These are phyloP conservation scores for Prunus armeniaca DNA, from an alignment of 306 rosid species.

Conservation along the genomic window DNA sequence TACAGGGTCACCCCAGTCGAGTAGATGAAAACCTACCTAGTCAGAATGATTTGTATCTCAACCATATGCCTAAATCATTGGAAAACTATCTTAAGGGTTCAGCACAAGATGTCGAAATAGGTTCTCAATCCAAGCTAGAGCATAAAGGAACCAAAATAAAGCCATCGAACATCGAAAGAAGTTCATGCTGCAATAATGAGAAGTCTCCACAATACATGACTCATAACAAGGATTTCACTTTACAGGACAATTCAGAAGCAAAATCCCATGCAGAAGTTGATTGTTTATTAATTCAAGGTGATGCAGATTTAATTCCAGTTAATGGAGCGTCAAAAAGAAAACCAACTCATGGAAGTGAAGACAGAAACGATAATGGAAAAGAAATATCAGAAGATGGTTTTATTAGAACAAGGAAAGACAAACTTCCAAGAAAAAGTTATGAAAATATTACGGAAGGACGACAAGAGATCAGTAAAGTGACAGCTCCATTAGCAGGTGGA, in stretches of 20 bases:
- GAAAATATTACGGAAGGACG: conserved; percentile 34
- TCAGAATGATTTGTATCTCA: background rate
- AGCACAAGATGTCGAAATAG: conserved; percentile 18
- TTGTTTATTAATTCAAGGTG: background rate
- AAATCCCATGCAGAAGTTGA: conserved; percentile 25
- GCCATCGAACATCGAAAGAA: conserved; percentile 12
- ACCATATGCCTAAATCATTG: conserved; percentile 6
- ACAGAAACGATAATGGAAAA: conserved; percentile 34
- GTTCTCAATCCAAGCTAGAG: background rate
- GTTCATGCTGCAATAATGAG: conserved; percentile 4
- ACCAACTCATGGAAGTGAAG: conserved; percentile 28
- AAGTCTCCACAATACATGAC: conserved; percentile 19
- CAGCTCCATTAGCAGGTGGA: conserved; percentile 20
- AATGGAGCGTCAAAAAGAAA: conserved; percentile 21
- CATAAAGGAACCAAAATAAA: conserved; percentile 11
- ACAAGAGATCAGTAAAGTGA: conserved; percentile 16
- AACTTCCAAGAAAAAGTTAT: conserved; percentile 10
- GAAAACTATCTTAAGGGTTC: conserved; percentile 20
- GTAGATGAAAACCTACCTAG: background rate
- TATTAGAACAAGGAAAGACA: conserved; percentile 49
- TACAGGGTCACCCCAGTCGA: conserved; percentile 30
- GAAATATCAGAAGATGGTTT: conserved; percentile 41
- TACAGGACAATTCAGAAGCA: conserved; percentile 17
- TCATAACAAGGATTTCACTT: background rate
- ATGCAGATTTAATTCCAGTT: background rate